Percentiles rank a stretch among this genome's conserved stretches.
Conservation (phyloP, 768 basidiomycete genomes). For the Myochromella boudieri region DNA sequence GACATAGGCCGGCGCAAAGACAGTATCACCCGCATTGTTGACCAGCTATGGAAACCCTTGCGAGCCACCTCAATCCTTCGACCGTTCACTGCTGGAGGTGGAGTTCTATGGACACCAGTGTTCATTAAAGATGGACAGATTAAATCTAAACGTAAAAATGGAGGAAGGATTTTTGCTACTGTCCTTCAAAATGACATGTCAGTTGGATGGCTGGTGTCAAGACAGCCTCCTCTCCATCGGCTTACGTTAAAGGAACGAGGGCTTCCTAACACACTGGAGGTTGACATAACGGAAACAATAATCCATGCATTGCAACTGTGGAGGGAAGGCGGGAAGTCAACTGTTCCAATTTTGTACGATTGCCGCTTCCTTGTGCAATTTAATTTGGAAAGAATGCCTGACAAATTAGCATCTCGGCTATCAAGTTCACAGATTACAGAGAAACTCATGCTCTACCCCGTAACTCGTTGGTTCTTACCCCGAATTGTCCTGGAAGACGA, state of each 20-base stretch:
- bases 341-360: conserved; percentile 56
- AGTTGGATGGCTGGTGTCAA: conserved; percentile 62
- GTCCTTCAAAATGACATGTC: conserved; percentile 15
- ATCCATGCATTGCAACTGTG: conserved; percentile 13
- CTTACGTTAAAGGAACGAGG: conserved; percentile 25
- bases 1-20: conserved; percentile 53
- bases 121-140: conserved; percentile 27
- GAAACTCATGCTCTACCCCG: conserved; percentile 33
- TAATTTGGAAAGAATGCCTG: conserved; percentile 42
- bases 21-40: conserved; percentile 47
- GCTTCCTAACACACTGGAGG: conserved; percentile 25
- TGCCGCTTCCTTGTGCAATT: conserved; percentile 60
- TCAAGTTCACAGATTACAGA: conserved; percentile 14
- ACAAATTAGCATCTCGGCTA: conserved; percentile 29
- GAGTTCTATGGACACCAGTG: conserved; percentile 66
- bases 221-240: conserved; percentile 48
- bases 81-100: conserved; percentile 55
- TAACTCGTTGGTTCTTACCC: conserved; percentile 50
- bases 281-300: conserved; percentile 42
- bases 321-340: conserved; percentile 17
- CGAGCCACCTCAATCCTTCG: conserved; percentile 21
- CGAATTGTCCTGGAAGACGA: conserved; percentile 33
- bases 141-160: conserved; percentile 16
- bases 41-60: conserved; percentile 44
- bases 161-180: conserved; percentile 8